Evolutionary conservation across 345 rosid genomes (phyloP), one percentile per base, ranked within the genome.

Genomic region (Nephelium lappaceum): DNA sequence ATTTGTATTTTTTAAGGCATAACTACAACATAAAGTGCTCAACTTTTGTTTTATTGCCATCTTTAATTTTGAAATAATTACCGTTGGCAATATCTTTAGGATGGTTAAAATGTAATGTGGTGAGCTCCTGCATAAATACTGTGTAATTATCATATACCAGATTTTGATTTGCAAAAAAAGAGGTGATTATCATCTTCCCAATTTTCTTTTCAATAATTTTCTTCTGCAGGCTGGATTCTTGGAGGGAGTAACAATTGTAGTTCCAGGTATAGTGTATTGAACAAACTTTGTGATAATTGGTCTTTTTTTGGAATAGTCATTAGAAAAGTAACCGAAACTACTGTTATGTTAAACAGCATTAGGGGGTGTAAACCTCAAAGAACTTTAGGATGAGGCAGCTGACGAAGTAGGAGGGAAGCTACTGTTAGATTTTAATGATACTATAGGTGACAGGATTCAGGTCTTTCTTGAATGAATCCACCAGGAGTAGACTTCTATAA

Each of bases 381-480:
- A 78, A 73, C 84, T 95, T 79, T 78, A 93, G 88, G 86, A 91
- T 8, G 90, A 90, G 42, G 98, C 97, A 0, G 84, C 93, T 0
- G 93, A 84, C 64, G 97, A 90, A 87, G 85, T 81, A 0, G 97
- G 98, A 63, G 97, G 98, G 80, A 95, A 91, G 86, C 70, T 84
- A 69, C 70, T 95, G 82, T 71, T 92, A 72, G 98, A 95, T 83
- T 95, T 93, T 77, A 88, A 87, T 2, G 98, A 93, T 82, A 84
- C 87, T 9, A 80, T 84, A 27, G 98, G 98, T 62, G 98, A 93
- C 84, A 87, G 95, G 86, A 93, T 95, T 86, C 98, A 93, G 87
- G 93, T 93, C 42, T 91, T 92, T 78, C 88, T 95, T 7, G 98
- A 91, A 77, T 95, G 73, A 87, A n/a, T 36, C 55, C 66, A 67